These are phyloP conservation scores for Pseudogymnoascus sp. DNA, from an alignment of 2,329 filamentous ascomycete species.

Conservation along the genomic window DNA sequence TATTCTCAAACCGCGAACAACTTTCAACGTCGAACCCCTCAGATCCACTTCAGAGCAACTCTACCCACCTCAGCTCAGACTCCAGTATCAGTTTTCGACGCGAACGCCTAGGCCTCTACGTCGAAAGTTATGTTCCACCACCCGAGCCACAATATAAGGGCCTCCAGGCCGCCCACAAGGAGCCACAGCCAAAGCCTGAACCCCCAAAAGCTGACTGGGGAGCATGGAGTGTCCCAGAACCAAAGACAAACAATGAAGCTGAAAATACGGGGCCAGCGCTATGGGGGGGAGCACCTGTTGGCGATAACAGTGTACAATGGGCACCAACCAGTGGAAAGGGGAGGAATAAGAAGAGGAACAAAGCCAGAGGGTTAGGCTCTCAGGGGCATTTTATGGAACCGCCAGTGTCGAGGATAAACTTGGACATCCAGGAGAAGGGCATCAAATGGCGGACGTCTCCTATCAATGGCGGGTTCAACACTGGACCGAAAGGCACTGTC, in stretches of 20 bases:
- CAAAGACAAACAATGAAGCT: not conserved
- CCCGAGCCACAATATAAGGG: not conserved
- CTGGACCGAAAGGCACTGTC: not conserved
- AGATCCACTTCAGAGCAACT: not conserved
- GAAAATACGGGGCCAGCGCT: not conserved
- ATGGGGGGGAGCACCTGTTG: not conserved
- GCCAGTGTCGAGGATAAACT: not conserved
- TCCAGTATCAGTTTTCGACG: constrained; percentile 1
- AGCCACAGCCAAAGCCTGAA: not conserved
- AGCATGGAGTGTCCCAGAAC: not conserved
- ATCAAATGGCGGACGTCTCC: not conserved
- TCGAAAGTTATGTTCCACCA: not conserved
- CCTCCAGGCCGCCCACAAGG: not conserved
- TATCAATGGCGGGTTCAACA: not conserved
- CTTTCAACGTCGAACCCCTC: not conserved
- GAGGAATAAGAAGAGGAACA: not conserved
- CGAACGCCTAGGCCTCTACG: not conserved
- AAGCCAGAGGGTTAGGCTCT: not conserved
- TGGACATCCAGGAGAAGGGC: not conserved
- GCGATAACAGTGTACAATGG: not conserved
- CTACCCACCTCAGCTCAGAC: not conserved
- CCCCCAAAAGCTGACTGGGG: not conserved
- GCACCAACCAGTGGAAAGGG: constrained; percentile 1
- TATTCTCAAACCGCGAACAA: not conserved
- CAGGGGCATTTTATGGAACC: not conserved